Evolutionary conservation across 108 stramenopile genomes (phyloP).

Genomic region (Nitzschia sp.): DNA sequence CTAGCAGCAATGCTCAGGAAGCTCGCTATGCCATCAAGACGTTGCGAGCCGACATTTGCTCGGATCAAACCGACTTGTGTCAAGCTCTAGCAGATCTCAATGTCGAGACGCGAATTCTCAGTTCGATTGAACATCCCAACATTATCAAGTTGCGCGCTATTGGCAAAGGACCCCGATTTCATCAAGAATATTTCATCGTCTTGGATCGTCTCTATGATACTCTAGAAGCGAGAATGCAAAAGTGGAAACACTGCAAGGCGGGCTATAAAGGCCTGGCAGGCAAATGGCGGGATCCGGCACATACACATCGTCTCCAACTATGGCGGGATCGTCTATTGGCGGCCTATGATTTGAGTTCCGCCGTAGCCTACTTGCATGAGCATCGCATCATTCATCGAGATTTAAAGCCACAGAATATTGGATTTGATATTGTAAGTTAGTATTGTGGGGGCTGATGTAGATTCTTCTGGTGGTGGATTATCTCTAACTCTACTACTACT

Average conservation of each 20-base stretch:
- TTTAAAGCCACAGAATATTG: conserved; percentile 36
- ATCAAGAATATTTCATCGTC: conserved; percentile 55
- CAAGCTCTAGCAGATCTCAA: conserved; percentile 9
- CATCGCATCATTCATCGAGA: conserved; percentile 25
- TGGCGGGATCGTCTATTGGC: not conserved
- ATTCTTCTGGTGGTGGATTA: too few species aligned
- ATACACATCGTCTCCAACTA: not conserved
- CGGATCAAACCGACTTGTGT: not conserved
- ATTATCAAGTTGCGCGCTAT: conserved; percentile 21
- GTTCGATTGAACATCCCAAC: conserved; percentile 21
- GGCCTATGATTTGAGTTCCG: conserved; percentile 10
- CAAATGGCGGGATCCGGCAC: not conserved
- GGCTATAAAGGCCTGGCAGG: not conserved
- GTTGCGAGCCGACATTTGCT: not conserved
- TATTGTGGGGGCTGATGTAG: not conserved
- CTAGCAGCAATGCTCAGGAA: not conserved
- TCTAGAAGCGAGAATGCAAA: conserved; percentile 36
- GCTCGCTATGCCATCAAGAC: conserved; percentile 16
- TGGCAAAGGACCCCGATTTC: not conserved
- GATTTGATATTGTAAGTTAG: conserved; percentile 20
- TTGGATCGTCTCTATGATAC: conserved; percentile 47
- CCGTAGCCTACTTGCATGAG: conserved; percentile 20
- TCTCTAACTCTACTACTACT: not conserved
- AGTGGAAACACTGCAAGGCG: conserved; percentile 31
- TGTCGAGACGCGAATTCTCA: conserved; percentile 8